Conservation (phyloP, 495 filamentous ascomycete genomes). For the Talaromyces adpressus region DNA sequence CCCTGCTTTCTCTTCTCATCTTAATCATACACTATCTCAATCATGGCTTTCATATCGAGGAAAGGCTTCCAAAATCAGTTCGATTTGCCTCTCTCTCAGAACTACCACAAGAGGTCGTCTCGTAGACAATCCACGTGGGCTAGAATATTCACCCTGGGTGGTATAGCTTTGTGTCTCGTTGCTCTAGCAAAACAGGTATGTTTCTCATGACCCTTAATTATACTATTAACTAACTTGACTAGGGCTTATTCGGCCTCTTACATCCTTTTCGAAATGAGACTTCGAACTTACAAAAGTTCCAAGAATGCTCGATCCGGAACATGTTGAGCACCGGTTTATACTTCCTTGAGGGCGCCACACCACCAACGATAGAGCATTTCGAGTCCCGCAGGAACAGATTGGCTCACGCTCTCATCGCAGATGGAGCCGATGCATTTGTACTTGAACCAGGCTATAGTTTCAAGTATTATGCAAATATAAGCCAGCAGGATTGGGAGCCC, state of each 20-base stretch:
- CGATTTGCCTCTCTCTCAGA: not conserved
- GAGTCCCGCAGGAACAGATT: conserved; percentile 37
- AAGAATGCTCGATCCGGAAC: conserved; percentile 39
- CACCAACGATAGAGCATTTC: conserved; percentile 34
- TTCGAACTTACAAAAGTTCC: conserved; percentile 16
- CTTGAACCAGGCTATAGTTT: conserved; percentile 52
- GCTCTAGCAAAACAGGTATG: not conserved
- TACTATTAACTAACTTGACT: not conserved
- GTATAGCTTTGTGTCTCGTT: not conserved
- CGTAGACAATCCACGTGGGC: not conserved
- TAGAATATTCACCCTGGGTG: not conserved
- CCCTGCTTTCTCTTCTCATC: not conserved
- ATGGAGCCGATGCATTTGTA: conserved; percentile 41
- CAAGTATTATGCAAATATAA: conserved; percentile 49
- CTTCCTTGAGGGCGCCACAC: conserved; percentile 36
- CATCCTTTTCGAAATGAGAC: not conserved
- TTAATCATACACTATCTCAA: not conserved
- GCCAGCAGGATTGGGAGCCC: conserved; percentile 49
- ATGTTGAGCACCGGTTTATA: conserved; percentile 29
- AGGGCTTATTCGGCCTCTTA: not conserved
- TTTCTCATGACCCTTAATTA: not conserved
- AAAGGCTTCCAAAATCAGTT: not conserved
- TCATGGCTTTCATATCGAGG: not conserved
- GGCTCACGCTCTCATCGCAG: conserved; percentile 37
- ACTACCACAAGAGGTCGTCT: not conserved